Evolutionary conservation across 2,329 filamentous ascomycete species (phyloP).

Genomic region (Ophiostoma sp.): DNA sequence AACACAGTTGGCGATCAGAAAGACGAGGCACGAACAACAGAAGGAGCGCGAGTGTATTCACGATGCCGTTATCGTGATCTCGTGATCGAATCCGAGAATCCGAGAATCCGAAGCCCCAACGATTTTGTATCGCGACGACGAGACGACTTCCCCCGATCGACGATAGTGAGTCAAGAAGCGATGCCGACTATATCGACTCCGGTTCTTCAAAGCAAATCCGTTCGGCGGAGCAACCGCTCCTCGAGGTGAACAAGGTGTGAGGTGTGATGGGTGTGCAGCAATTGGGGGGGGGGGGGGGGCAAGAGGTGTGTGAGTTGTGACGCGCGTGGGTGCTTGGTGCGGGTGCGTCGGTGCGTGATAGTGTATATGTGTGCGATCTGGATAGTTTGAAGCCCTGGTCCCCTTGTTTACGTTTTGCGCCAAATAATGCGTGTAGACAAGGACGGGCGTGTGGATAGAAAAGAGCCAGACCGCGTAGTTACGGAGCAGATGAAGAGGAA

Average conservation of each 20-base stretch:
- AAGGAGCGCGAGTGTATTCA: not conserved
- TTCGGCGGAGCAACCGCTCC: constrained; percentile 12
- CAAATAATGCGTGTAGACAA: constrained; percentile 11
- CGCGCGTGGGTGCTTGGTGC: constrained; percentile 8
- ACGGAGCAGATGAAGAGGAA: constrained; percentile 2
- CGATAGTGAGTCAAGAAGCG: not conserved
- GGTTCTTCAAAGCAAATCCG: not conserved
- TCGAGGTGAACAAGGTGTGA: not conserved
- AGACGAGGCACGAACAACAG: not conserved
- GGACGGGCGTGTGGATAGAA: constrained; percentile 16
- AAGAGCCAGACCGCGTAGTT: constrained; percentile 1
- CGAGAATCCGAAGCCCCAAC: not conserved
- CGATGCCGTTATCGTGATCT: not conserved
- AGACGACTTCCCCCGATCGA: not conserved
- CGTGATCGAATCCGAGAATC: not conserved
- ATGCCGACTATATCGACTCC: not conserved
- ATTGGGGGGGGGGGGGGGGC: not conserved
- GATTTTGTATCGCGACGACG: not conserved
- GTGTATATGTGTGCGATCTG: constrained; percentile 9
- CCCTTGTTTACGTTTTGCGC: constrained; percentile 13
- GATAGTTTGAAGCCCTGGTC: constrained; percentile 14
- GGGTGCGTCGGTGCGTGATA: constrained; percentile 10
- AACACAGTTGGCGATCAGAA: not conserved
- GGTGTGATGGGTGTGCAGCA: constrained; percentile 9
- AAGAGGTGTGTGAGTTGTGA: constrained; percentile 15